phyloP scores from a whole-genome alignment of 148 eudicot species.

The Fagopyrum esculentum region DNA sequence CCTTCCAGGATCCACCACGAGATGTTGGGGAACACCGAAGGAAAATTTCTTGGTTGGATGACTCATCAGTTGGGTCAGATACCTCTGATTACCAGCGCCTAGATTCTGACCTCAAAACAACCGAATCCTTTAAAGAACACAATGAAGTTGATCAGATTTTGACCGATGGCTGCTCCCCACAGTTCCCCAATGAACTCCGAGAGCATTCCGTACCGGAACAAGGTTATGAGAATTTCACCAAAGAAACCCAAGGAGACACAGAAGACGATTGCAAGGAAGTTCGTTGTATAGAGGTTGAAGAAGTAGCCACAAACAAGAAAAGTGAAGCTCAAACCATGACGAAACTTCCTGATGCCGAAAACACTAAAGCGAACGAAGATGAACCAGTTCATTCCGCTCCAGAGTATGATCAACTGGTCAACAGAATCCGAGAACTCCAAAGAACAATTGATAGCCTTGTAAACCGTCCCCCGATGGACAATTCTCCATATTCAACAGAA shows the following conservation, averaged over 20 bases:
- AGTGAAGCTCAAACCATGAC: constrained; percentile 13
- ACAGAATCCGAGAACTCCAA: constrained; percentile 48
- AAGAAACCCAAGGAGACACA: constrained; percentile 21
- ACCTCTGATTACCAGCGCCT: constrained; percentile 44
- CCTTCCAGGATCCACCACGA: constrained; percentile 19
- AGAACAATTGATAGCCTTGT: constrained; percentile 40
- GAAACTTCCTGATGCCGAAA: constrained; percentile 7
- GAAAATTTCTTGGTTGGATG: constrained; percentile 42
- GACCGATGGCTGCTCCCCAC: constrained; percentile 40
- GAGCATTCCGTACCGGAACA: constrained; percentile 42
- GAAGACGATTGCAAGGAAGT: constrained; percentile 73
- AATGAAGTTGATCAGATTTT: constrained; percentile 23
- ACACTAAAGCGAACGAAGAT: neutral
- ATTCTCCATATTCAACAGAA: constrained; percentile 39
- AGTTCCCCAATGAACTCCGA: constrained; percentile 23
- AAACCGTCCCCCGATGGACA: constrained; percentile 22
- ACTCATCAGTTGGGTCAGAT: constrained; percentile 65
- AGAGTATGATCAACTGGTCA: constrained; percentile 34
- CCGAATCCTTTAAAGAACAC: constrained; percentile 19
- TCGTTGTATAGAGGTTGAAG: constrained; percentile 47
- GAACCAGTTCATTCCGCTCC: constrained; percentile 16
- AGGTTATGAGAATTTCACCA: constrained; percentile 35
- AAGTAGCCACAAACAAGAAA: constrained; percentile 18
- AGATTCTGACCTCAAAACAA: constrained; percentile 34
- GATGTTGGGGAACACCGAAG: constrained; percentile 22